Base-by-base conservation (phyloP, 2,329 filamentous ascomycete species). In the Fusarium illudens region DNA sequence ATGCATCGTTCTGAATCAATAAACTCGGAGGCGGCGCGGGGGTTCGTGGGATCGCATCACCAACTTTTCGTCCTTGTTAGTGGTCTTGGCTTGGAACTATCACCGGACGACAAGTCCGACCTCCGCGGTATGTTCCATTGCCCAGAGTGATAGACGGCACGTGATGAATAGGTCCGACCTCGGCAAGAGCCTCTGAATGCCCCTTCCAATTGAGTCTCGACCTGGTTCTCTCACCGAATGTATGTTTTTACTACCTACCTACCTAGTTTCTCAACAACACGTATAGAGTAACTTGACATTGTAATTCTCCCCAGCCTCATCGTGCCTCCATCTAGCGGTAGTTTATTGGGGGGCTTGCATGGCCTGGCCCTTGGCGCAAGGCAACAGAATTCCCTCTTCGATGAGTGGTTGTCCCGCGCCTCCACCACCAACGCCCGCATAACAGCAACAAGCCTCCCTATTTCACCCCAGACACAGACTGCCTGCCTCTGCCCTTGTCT, bases 311-410 rank as follows among this genome's bases (percentile, higher is more conserved):
- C 60, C 55, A 29, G 34, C 34, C 29, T 33, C 25, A 10, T 50
- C 30, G 22, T 53, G 51, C 62, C 34, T 20, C 59, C 15, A 60
- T 52, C 33, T 56, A 25, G 33, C 12, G 34, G 46, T 50, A 37
- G 25, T 30, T 46, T 33, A 55, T 34, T 36, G 17, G 30, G 29
- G 57, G 59, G 42, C 42, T 59, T 53, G 27, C 54, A 58, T 64
- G 55, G 46, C 46, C 22, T 50, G 42, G 29, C 27, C 52, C 53
- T 64, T 52, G 66, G 63, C 62, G 46, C 60, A 70, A 70, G 67
- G 67, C 67, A 70, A 50, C 67, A 70, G 67, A 62, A 70, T 70
- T 70, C 32, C 56, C 60, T 57, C 44, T 22, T 39, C 50, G 17
- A n/a, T 65, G 53, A 70, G 37, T 70, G 67, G 67, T 61, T 49